Base-by-base conservation (phyloP, 257 asterid genomes). In the Solanum commersonii region DNA sequence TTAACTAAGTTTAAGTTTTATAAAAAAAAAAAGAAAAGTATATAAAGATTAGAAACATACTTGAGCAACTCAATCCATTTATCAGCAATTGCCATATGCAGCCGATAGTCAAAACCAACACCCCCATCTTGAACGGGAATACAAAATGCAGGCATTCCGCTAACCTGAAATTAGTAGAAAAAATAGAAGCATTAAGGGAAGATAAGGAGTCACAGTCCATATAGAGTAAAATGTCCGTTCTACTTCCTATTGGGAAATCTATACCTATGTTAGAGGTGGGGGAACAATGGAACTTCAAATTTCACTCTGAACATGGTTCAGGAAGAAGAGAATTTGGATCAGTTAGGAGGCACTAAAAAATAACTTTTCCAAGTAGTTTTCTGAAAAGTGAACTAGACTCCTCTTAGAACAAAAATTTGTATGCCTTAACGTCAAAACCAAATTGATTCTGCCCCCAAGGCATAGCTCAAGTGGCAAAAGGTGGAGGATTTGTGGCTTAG, bases 81-180 rank as follows among this genome's bases (percentile, higher is more conserved):
- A 92, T 97, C 99, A 59, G 99, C 98, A 91, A 97, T 89, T 86
- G 99, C 99, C 99, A 97, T 97, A 84, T 97, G 99, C 84, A 97
- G 94, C 85, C 99, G 98, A 91, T 95, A 97, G 91, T 97, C 99
- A 91, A 97, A 97, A 79, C 99, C 99, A 89, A 96, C 91, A 83
- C 99, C 99, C 8, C 99, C 99, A 92, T 96, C 99, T 92, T 91
- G 90, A 90, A 96, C 94, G 83, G 99, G 94, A 89, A 96, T 89
- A 89, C 99, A 94, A 90, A 96, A 95, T 22, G 99, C 72, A 38
- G 99, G 99, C 99, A 97, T 97, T 91, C 99, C 99, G 88, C 99
- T 96, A 63, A 97, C 99, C 99, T 97, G 97, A 89, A 89, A 90
- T 85, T 49, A 82, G 86, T 10, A 31, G 86, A 22, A 74, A 27